These are phyloP conservation scores for Pichia sp. DNA, from an alignment of 1,139 yeast species.

Conservation along the genomic window DNA sequence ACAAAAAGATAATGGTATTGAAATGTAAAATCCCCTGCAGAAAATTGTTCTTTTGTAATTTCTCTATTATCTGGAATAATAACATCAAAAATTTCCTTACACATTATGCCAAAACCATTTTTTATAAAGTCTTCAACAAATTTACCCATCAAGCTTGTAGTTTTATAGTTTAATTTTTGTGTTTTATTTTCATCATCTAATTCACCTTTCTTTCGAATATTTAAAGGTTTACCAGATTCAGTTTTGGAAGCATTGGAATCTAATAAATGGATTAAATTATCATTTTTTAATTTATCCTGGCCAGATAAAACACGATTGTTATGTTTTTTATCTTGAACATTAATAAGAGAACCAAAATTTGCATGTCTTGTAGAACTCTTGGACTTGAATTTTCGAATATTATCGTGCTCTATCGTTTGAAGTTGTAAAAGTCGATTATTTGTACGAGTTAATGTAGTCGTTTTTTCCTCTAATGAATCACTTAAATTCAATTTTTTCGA, in stretches of 20 bases:
- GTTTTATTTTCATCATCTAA: not conserved
- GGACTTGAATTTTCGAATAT: slow-evolving; percentile 54
- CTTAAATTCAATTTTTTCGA: slow-evolving; percentile 1
- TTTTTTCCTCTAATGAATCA: slow-evolving; percentile 3
- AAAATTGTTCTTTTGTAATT: slow-evolving; percentile 8
- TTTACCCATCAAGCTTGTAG: slow-evolving; percentile 28
- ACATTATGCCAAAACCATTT: slow-evolving; percentile 67
- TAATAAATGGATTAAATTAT: slow-evolving; percentile 22
- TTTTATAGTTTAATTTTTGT: not conserved
- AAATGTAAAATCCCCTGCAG: slow-evolving; percentile 24
- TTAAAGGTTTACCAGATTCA: slow-evolving; percentile 6
- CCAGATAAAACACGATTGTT: slow-evolving; percentile 68
- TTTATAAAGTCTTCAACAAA: slow-evolving; percentile 60
- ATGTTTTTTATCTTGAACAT: slow-evolving; percentile 51
- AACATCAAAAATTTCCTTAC: slow-evolving; percentile 32
- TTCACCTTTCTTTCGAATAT: not conserved
- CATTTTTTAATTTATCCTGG: slow-evolving; percentile 35
- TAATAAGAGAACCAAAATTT: slow-evolving; percentile 79
- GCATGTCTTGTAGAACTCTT: slow-evolving; percentile 73
- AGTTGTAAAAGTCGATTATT: slow-evolving; percentile 5
- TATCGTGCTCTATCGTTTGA: slow-evolving; percentile 31
- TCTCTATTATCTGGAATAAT: not conserved
- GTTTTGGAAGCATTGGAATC: slow-evolving; percentile 42
- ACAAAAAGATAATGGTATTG: slow-evolving; percentile 51
- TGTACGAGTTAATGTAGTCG: not conserved